A percentile compares a stretch with the other conserved stretches of the same genome.
phyloP scores from a whole-genome alignment of 2,329 filamentous ascomycete species.

The Curvularia verruculosa region DNA sequence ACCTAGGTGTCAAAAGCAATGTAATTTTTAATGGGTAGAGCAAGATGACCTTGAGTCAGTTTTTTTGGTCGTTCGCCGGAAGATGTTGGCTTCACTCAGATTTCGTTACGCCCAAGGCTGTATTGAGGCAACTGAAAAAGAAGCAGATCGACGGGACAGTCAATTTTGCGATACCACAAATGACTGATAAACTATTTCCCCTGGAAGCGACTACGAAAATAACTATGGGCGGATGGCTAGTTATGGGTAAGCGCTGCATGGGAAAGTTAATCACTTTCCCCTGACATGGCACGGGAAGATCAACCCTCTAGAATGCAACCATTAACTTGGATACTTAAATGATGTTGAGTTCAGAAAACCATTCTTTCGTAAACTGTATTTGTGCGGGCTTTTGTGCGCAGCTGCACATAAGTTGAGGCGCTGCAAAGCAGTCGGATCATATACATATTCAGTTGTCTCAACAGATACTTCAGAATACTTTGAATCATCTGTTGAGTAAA shows the following conservation, averaged over 20 bases:
- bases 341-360: neutral
- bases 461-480: neutral
- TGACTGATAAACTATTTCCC: neutral
- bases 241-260: neutral
- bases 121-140: neutral
- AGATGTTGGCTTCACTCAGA: neutral
- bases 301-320: neutral
- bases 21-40: neutral
- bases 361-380: neutral
- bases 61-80: neutral
- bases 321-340: neutral
- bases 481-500: neutral
- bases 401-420: neutral
- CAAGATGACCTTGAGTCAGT: neutral
- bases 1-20: neutral
- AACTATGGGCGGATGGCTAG: neutral
- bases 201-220: neutral
- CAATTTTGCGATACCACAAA: neutral
- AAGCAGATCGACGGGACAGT: neutral
- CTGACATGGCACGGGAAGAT: neutral
- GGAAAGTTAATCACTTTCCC: neutral
- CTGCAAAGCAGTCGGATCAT: neutral
- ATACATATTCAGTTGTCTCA: neutral
- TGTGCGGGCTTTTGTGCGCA: neutral
- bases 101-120: slow-evolving; percentile 2